Base-by-base conservation (phyloP, 192 early-diverging fungal genomes). In the Linnemannia exigua region DNA sequence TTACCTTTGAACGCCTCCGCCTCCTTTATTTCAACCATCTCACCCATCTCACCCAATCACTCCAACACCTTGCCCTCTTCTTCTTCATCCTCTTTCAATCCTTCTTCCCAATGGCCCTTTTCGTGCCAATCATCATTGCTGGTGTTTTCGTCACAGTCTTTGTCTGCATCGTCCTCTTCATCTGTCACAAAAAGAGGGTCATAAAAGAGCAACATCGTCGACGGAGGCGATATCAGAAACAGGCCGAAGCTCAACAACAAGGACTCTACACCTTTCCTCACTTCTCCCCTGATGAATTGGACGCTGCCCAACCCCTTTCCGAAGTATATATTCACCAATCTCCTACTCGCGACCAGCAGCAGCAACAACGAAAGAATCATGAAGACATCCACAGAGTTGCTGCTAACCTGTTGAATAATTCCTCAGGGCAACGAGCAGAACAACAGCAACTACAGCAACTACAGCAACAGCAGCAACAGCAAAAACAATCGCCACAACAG, bases 281-380 rank as follows among this genome's bases (percentile, higher is more conserved):
- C 58, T 63, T 63, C 31, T 63, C 58, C 12, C 58, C 58, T 63
- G 58, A 63, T 22, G 58, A 63, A 63, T 12, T 63, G 11, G 58
- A 63, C 28, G 12, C 58, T 63, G 28, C 31, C 14, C 58, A 33
- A 31, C 58, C 58, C 8, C 58, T 63, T 14, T 63, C 58, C 22
- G 9, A 63, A 63, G 28, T 31, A 31, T 12, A 63, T 63, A 63
- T 63, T 11, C 58, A 63, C 9, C 58, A n/a, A 31, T 15, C 28
- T 25, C 12, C n/a, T 19, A 22, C 8, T 36, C 25, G 33, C 4
- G 31, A 35, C 14, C 70, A 72, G 38, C 25, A 72, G 38, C 36
- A 31, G 33, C 70, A 71, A 44, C 70, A 71, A 44, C 70, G 48
- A 28, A 44, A 72, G 28, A 63, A 63, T 63, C 58, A 63, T 12